Evolutionary conservation across 352 stramenopile genomes (phyloP).

Genomic region (Thalassiosira exigua): DNA sequence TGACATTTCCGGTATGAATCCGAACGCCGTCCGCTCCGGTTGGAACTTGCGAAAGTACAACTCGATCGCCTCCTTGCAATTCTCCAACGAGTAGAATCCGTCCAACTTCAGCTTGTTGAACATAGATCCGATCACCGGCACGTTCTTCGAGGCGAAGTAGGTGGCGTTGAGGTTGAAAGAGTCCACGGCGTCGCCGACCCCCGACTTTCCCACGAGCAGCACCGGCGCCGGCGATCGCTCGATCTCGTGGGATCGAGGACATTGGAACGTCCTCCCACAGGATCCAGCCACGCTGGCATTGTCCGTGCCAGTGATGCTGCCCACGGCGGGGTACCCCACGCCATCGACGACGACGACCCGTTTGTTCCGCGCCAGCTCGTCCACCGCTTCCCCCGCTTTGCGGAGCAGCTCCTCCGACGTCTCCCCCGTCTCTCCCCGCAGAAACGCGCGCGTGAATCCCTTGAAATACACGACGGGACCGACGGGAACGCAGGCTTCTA

Average conservation of each 20-base stretch:
- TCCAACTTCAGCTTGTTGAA: conserved; percentile 94
- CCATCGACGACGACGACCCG: conserved; percentile 95
- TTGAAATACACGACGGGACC: conserved; percentile 96
- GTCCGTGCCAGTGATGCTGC: conserved; percentile 88
- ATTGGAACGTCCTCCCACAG: conserved; percentile 56
- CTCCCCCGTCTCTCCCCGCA: conserved; percentile 90
- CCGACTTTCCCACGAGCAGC: conserved; percentile 93
- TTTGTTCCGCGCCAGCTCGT: conserved; percentile 89
- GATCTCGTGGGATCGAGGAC: conserved; percentile 14
- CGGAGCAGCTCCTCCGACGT: conserved; percentile 87
- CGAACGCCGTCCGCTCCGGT: conserved; percentile 59
- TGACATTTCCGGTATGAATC: conserved; percentile 75
- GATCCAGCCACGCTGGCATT: conserved; percentile 87
- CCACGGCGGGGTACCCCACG: conserved; percentile 94
- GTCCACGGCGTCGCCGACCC: conserved; percentile 97
- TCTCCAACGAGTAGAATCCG: conserved; percentile 94
- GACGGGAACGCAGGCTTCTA: conserved; percentile 88
- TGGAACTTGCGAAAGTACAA: conserved; percentile 90
- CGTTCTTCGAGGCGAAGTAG: conserved; percentile 91
- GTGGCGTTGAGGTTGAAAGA: conserved; percentile 96
- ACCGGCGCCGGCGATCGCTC: conserved; percentile 85
- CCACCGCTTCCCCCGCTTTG: conserved; percentile 88
- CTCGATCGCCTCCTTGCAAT: conserved; percentile 89
- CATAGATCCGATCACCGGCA: conserved; percentile 94
- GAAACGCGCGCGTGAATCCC: conserved; percentile 95